Base-by-base conservation (phyloP, 768 basidiomycete species). In the Gymnopilus dilepis region DNA sequence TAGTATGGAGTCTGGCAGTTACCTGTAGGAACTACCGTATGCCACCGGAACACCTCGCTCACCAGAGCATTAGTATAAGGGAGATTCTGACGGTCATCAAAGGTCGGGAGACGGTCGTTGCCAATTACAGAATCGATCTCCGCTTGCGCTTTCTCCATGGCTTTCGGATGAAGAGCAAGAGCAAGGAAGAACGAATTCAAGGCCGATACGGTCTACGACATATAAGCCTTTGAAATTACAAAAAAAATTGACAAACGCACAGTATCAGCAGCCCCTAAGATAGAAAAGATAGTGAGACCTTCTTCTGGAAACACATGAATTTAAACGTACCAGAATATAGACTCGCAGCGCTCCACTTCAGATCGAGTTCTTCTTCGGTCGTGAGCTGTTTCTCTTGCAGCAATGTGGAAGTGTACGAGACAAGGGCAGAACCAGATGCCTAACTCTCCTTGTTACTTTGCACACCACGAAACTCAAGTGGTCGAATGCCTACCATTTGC, bases 331-430 rank as follows among this genome's bases (percentile, higher is more conserved):
- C 84, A 51, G 82, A 79, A 70, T 86, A 85, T 15, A 86, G 70
- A 42, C 84, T 83, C n/a, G 81, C 81, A 31, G 84, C 78, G 38
- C 87, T 84, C 86, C 88, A 89, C 70, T 88, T 90, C 60, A 91
- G 76, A 62, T 85, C 82, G 53, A 80, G 74, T 60, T 89, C 87
- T 60, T 88, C 86, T 60, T 88, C 84, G 3, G 74, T 71, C 48
- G 73, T 82, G 30, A 86, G 67, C 9, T 76, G 72, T 67, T 81
- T 83, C 22, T 74, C 78, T 65, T 89, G 81, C 26, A 90, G 78
- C 58, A 87, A 70, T 26, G 79, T 77, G 22, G 87, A 87, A 1
- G 84, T 82, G 69, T 87, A 89, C 6, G 87, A 90, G 15, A 77
- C 69, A 21, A 78, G 71, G 21, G 82, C 83, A n/a, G 77, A 82